These are phyloP conservation scores for Atractiella rhizophila DNA, from an alignment of 768 basidiomycete species.

Conservation along the genomic window DNA sequence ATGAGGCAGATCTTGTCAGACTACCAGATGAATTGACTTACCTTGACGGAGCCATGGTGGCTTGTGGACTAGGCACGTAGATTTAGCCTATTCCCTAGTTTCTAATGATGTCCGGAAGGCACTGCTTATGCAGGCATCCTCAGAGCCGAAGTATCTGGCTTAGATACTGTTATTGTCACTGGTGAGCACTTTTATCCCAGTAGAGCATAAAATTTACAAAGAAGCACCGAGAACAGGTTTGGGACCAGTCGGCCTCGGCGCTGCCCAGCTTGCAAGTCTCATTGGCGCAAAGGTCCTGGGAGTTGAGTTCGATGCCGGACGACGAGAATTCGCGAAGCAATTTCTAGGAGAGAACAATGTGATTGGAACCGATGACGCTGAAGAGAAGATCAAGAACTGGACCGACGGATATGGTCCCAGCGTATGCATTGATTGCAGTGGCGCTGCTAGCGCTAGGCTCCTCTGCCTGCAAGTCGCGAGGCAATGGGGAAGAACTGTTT, in stretches of 20 bases:
- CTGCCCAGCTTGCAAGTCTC: not conserved
- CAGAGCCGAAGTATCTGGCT: too few species aligned
- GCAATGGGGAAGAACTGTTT: constrained; percentile 4
- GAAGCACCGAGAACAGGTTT: constrained; percentile 5
- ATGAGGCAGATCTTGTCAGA: constrained; percentile 2
- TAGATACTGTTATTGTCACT: too few species aligned
- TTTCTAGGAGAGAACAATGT: constrained; percentile 2
- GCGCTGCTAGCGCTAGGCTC: constrained; percentile 1
- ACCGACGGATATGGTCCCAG: constrained; percentile 1
- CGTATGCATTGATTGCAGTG: constrained; percentile 1
- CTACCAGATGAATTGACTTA: constrained; percentile 3
- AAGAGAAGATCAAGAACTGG: not conserved
- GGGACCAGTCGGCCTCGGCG: constrained; percentile 3
- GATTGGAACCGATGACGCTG: not conserved
- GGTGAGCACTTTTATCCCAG: too few species aligned
- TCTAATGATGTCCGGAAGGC: too few species aligned
- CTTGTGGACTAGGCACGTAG: too few species aligned
- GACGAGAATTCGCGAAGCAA: constrained; percentile 4
- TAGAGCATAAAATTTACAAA: too few species aligned
- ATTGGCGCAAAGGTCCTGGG: constrained; percentile 4
- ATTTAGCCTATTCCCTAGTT: too few species aligned
- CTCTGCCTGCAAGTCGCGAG: not conserved
- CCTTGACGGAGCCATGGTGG: constrained; percentile 4
- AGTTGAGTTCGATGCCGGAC: not conserved
- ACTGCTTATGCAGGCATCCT: too few species aligned